Evolutionary conservation across 345 rosid species (phyloP).

Genomic region (Populus tremula): DNA sequence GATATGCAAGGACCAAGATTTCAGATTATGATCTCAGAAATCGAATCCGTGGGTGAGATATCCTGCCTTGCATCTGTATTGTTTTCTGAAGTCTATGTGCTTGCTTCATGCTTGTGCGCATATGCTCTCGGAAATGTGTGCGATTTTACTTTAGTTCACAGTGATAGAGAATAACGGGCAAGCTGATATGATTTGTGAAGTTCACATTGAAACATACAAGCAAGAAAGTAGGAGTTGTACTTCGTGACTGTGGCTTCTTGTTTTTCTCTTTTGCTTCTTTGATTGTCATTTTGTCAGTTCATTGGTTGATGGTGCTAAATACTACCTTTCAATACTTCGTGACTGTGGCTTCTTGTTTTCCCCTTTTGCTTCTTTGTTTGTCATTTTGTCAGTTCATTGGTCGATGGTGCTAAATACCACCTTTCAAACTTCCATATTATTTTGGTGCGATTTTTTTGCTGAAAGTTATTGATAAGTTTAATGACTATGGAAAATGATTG

Average conservation of each 20-base stretch:
- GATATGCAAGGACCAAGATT: slow-evolving; percentile 89
- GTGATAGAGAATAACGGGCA: not conserved
- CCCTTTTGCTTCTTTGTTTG: not conserved
- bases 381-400: not conserved
- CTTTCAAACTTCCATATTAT: not conserved
- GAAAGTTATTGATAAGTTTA: not conserved
- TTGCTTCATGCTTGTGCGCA: not conserved
- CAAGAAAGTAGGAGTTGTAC: not conserved
- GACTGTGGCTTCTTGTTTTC: not conserved
- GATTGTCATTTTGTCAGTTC: not conserved
- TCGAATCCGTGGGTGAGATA: slow-evolving; percentile 66
- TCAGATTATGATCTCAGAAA: slow-evolving; percentile 67
- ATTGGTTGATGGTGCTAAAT: not conserved
- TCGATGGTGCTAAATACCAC: not conserved
- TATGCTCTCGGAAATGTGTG: not conserved
- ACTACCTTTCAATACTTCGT: not conserved
- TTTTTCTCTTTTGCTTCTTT: not conserved
- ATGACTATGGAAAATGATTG: slow-evolving; percentile 9
- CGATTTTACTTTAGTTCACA: not conserved
- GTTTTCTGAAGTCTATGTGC: not conserved
- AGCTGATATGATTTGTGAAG: not conserved
- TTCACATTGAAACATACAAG: not conserved
- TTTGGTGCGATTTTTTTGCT: not conserved
- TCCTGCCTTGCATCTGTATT: not conserved
- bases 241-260: not conserved